Evolutionary conservation across 164 flowering plant genomes (phyloP), one percentile per base, ranked within the genome.

Genomic region (Tetracentron sinense): DNA sequence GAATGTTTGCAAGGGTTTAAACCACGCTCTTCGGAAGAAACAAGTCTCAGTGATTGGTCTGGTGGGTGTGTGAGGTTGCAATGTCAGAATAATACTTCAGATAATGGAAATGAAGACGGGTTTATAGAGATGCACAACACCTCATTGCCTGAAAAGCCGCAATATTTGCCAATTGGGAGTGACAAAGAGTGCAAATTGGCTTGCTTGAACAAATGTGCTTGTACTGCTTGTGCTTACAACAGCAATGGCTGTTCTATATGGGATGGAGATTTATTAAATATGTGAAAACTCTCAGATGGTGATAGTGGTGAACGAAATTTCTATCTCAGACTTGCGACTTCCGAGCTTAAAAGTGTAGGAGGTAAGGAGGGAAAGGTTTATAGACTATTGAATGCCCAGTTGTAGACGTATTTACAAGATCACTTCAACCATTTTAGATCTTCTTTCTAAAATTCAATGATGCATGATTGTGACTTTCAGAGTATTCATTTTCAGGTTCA

Each of bases 51-150:
- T 6, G 31, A 52, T 46, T 25, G 27, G 19, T 58, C 61, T 1
- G 35, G 23, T 22, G 76, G 72, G 57, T 72, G 75, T 48, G 57
- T 42, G 21, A 54, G 72, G 53, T 38, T 68, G 64, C 30, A 12
- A 20, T 73, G 76, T 35, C 80, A 84, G 89, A 59, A 63, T 54
- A 85, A 85, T 68, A 73, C 66, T 35, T 73, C 60, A 46, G 94
- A 82, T 71, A 85, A 83, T 62, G 68, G 74, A 46, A 26, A 27
- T 79, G 83, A 76, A 64, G 79, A 52, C 82, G 90, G 87, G 66
- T 82, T 50, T 79, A n/a, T 53, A 25, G 47, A 54, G 47, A 42
- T 53, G 31, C 26, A 48, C 7, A 23, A 17, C 46, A 48, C 58
- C 44, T 47, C 10, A n/a, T 19, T 11, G 7, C 60, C 69, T n/a